Evolutionary conservation across 768 basidiomycete species (phyloP).

Genomic region (Cystobasidium tubakii): DNA sequence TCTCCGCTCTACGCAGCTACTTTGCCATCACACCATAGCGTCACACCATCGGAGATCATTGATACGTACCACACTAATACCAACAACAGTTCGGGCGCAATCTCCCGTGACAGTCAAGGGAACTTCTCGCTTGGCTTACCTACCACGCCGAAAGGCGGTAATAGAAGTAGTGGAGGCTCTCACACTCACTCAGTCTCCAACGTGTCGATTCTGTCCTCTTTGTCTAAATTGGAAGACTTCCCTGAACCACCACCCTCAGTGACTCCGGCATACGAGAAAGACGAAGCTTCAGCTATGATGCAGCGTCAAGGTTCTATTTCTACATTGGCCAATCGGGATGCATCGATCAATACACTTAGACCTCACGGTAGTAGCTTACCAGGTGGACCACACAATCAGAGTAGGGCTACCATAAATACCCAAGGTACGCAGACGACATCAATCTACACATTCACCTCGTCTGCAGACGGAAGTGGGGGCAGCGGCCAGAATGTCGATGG

Average conservation of each 20-base stretch:
- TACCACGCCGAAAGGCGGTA: not conserved
- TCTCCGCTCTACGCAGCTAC: not conserved
- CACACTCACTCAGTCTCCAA: constrained; percentile 27
- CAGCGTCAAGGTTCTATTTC: not conserved
- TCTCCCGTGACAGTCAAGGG: constrained; percentile 17
- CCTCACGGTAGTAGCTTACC: not conserved
- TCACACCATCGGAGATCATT: constrained; percentile 12
- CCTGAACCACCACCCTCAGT: constrained; percentile 26
- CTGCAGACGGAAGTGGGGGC: not conserved
- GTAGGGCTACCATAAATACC: not conserved
- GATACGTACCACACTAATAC: not conserved
- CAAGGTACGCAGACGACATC: constrained; percentile 13
- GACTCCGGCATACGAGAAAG: not conserved
- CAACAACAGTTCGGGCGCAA: not conserved
- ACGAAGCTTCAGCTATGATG: constrained; percentile 11
- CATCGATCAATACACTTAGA: not conserved
- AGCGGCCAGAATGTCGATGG: not conserved
- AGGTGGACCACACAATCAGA: not conserved
- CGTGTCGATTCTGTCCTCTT: constrained; percentile 3
- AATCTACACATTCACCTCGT: constrained; percentile 23
- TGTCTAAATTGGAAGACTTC: constrained; percentile 17
- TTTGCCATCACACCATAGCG: constrained; percentile 6
- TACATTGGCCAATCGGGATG: not conserved
- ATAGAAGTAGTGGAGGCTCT: constrained; percentile 22
- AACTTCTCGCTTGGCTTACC: constrained; percentile 19